Evolutionary conservation across 116 monocot genomes (phyloP).

Genomic region (Posidonia oceanica): DNA sequence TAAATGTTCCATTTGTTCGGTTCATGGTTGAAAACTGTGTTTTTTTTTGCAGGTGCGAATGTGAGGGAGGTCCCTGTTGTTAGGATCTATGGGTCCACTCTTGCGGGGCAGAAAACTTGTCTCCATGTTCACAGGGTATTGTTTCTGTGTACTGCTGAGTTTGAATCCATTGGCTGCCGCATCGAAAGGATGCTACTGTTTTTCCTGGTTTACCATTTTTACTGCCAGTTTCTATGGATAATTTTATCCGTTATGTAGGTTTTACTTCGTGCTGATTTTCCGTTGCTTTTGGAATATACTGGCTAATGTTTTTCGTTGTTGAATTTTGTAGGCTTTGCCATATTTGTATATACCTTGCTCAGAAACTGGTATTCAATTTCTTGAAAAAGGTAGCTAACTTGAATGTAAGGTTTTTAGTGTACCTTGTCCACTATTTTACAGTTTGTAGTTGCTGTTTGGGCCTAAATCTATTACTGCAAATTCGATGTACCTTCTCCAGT

Average conservation of each 20-base stretch:
- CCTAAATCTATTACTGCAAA: too few species aligned
- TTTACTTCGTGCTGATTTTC: too few species aligned
- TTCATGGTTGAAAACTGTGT: too few species aligned
- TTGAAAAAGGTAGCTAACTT: constrained; percentile 36
- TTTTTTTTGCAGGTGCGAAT: constrained; percentile 26
- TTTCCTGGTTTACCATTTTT: too few species aligned
- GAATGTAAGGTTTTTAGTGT: not conserved
- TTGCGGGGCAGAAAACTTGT: constrained; percentile 88
- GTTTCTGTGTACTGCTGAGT: not conserved
- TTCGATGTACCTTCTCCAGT: not conserved
- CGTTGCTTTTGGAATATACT: not conserved
- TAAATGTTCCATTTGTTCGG: not conserved
- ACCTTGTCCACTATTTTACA: not conserved
- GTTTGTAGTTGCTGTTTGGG: not conserved
- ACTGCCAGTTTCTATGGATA: too few species aligned
- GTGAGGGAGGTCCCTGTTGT: constrained; percentile 84
- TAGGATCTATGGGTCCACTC: constrained; percentile 77
- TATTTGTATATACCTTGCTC: constrained; percentile 75
- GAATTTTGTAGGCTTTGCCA: constrained; percentile 63
- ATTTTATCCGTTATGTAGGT: too few species aligned
- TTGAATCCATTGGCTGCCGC: too few species aligned
- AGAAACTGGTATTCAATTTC: constrained; percentile 26
- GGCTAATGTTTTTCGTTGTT: constrained; percentile 2
- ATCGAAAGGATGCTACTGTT: too few species aligned
- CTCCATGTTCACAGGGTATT: constrained; percentile 81